These are phyloP conservation scores for Acanthamoeba healyi DNA, from an alignment of 208 protist genomes.

Conservation along the genomic window DNA sequence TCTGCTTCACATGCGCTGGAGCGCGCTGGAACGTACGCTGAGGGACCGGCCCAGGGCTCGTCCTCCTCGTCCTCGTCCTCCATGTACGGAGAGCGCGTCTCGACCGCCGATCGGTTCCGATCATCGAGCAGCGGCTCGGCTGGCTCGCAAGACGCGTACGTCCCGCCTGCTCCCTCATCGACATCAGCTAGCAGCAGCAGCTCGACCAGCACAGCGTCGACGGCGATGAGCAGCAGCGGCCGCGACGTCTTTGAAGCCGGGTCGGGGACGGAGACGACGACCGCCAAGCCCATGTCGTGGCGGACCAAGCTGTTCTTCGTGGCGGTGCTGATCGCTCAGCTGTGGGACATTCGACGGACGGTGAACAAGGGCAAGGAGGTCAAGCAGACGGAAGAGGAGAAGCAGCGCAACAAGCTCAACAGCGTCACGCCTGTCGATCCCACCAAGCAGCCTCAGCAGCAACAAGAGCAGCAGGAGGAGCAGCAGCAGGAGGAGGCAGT, in stretches of 20 bases:
- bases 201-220: not conserved
- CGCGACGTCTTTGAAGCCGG: not conserved
- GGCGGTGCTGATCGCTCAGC: not conserved
- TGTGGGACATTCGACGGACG: not conserved
- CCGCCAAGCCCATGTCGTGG: not conserved
- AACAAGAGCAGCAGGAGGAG: not conserved
- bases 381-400: not conserved
- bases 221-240: not conserved
- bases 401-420: not conserved
- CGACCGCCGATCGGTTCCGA: not conserved
- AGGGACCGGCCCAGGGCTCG: too few relatives aligned
- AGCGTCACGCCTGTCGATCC: not conserved
- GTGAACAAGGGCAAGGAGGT: not conserved
- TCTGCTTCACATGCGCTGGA: too few relatives aligned
- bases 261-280: not conserved
- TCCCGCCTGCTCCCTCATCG: not conserved
- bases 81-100: constrained; percentile 18
- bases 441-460: not conserved
- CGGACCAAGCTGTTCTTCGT: not conserved
- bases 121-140: not conserved
- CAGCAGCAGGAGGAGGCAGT: too few relatives aligned
- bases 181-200: not conserved
- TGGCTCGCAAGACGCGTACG: not conserved
- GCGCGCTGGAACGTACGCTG: too few relatives aligned
- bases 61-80: not conserved